Evolutionary conservation across 208 protist genomes (phyloP), one percentile per base, ranked within the genome.

Genomic region (Leishmania martiniquensis): DNA sequence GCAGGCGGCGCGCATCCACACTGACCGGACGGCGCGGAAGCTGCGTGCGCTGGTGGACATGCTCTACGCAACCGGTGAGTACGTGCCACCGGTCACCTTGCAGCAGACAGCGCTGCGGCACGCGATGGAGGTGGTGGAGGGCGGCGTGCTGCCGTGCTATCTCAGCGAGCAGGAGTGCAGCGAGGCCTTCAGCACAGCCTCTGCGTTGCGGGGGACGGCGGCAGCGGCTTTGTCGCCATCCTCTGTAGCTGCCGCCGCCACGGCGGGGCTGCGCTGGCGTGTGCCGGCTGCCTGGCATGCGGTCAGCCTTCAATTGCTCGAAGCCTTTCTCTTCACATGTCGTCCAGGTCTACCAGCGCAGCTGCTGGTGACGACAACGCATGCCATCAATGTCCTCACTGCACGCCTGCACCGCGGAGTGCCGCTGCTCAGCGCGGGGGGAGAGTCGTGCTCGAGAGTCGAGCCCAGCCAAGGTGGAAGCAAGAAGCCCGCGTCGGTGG

Each of bases 81-180:
- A 86, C 77, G 55, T 95, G 62, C 68, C 76, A 34, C 6, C 80
- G 22, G 54, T 74, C 3, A 81, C 81, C 72, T 87, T 95, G 68
- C 87, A 89, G 75, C 87, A 83, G n/a, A 55, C 81, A 12, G 82
- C 82, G 39, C 75, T 91, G 55, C 88, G 91, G 25, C 89, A 89
- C 70, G 71, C 80, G 7, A 69, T 87, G 76, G 91, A 95, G 72
- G 85, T 95, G 34, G 69, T 95, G 29, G 72, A 87, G 22, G 66
- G 75, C 9, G 91, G 89, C 32, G 72, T 95, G 39, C 81, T 94
- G 75, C 80, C 80, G 7, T 79, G 75, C 69, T 84, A 80, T 63
- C 15, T 44, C 22, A 80, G 60, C 52, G 69, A 77, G 49, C 32
- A 44, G 15, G 80, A 84, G 70, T 37, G 54, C 42, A 71, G 70